Conservation (phyloP, 2,329 filamentous ascomycete genomes). For the Hymenoscyphus repandus region DNA sequence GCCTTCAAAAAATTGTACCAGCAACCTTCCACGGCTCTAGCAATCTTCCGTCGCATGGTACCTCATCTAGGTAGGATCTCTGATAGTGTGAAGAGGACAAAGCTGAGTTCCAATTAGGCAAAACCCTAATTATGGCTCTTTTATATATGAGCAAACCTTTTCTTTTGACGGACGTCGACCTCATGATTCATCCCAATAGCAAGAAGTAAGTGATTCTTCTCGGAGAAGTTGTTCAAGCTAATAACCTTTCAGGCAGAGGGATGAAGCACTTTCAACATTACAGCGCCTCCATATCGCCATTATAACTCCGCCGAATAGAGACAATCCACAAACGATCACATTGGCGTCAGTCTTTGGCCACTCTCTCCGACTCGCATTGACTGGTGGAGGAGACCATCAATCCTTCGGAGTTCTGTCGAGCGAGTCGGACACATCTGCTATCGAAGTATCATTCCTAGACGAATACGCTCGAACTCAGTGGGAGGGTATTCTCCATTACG, state of each 20-base stretch:
- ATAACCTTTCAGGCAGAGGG: constrained; percentile 57
- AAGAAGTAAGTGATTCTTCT: constrained; percentile 39
- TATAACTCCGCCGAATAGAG: constrained; percentile 55
- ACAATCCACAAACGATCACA: constrained; percentile 64
- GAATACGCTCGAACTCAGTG: constrained; percentile 82
- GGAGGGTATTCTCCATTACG: constrained; percentile 94
- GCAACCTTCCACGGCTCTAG: constrained; percentile 90
- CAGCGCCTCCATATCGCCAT: constrained; percentile 81
- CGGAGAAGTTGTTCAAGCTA: constrained; percentile 7
- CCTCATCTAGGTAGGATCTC: constrained; percentile 69
- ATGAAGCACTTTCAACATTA: constrained; percentile 77
- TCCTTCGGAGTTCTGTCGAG: constrained; percentile 86
- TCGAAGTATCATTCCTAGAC: constrained; percentile 72
- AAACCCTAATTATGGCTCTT: constrained; percentile 92
- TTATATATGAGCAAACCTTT: constrained; percentile 85
- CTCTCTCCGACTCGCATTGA: constrained; percentile 80
- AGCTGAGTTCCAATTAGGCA: constrained; percentile 51
- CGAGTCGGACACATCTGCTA: constrained; percentile 53
- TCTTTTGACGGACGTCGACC: constrained; percentile 72
- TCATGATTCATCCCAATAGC: constrained; percentile 72
- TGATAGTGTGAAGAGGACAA: constrained; percentile 7
- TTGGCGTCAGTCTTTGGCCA: constrained; percentile 77
- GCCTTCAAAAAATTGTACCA: constrained; percentile 91
- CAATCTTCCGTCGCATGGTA: constrained; percentile 95
- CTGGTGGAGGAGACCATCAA: constrained; percentile 76